Evolutionary conservation across 2,329 filamentous ascomycete species (phyloP).

Genomic region (Thelonectria olida): DNA sequence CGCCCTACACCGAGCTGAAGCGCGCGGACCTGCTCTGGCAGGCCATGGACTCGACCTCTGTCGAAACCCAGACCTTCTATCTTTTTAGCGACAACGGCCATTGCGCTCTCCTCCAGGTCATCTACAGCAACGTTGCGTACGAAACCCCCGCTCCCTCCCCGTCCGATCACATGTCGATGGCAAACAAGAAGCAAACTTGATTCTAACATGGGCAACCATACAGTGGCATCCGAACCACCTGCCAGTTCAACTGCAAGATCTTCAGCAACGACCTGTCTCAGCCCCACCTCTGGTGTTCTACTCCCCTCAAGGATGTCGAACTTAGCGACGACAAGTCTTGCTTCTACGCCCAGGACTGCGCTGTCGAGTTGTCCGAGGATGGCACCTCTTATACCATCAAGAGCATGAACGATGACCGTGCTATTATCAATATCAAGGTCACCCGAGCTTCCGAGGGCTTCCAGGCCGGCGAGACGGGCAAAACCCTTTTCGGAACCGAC

Average conservation of each 20-base stretch:
- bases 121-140: conserved; percentile 97
- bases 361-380: conserved; percentile 86
- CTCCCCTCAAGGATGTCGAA: conserved; percentile 78
- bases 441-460: conserved; percentile 82
- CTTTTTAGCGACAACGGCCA: conserved; percentile 81
- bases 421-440: conserved; percentile 87
- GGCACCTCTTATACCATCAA: conserved; percentile 88
- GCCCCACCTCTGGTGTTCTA: conserved; percentile 84
- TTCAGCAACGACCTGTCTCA: conserved; percentile 79
- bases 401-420: conserved; percentile 82
- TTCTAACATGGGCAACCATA: conserved; percentile 27
- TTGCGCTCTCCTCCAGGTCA: conserved; percentile 85
- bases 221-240: conserved; percentile 89
- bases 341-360: conserved; percentile 88
- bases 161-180: neutral
- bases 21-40: conserved; percentile 86
- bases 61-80: conserved; percentile 97
- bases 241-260: conserved; percentile 94
- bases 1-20: conserved; percentile 81
- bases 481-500: conserved; percentile 86
- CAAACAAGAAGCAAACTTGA: neutral
- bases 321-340: conserved; percentile 85
- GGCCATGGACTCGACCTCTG: conserved; percentile 82
- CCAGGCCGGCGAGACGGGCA: conserved; percentile 85
- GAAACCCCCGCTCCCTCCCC: conserved; percentile 40